Base-by-base conservation (phyloP, 164 flowering plant species). In the Stephania yunnanensis region DNA sequence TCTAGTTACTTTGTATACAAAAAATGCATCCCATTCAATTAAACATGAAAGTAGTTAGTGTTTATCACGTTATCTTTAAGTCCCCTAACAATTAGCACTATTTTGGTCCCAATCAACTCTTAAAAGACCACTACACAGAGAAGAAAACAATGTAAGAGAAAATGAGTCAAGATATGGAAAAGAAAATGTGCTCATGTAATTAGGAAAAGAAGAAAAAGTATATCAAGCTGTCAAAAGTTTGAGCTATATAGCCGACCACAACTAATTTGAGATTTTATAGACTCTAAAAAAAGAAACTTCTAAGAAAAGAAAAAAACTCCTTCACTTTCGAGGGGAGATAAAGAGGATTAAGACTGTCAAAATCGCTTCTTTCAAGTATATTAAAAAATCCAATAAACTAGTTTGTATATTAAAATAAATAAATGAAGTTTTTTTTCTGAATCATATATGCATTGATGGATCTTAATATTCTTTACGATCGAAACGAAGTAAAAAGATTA, bases 71-170 rank as follows among this genome's bases (percentile, higher is more conserved):
- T 25, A 25, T 25, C 25, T 25, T 25, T 25, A 25, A 25, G 25
- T 25, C 25, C 25, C 25, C 25, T 25, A 25, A 25, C 25, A 25
- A 25, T 25, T 25, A 25, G 25, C 78, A 65, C 85, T 73, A 73
- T 65, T 69, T 42, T 25, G 76, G 80, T 94, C 98, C 98, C 98
- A 92, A 73, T 94, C 98, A 78, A 88, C 91, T 77, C 97, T 85
- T 7, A 93, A 87, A 13, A 97, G 98, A 70, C 97, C 98, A 81
- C 98, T 92, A 87, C 86, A 88, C 42, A 36, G 42, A 48, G 71
- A 69, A 77, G 77, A 68, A 75, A 78, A 77, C 2, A 66, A 25
- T 44, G 19, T 65, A 53, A 25, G 25, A 25, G 25, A 25, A 25
- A 25, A 25, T 25, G 25, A 25, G 25, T 25, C 25, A 25, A 25